phyloP scores from a whole-genome alignment of 768 basidiomycete genomes.

The Rhizopogon rudus region DNA sequence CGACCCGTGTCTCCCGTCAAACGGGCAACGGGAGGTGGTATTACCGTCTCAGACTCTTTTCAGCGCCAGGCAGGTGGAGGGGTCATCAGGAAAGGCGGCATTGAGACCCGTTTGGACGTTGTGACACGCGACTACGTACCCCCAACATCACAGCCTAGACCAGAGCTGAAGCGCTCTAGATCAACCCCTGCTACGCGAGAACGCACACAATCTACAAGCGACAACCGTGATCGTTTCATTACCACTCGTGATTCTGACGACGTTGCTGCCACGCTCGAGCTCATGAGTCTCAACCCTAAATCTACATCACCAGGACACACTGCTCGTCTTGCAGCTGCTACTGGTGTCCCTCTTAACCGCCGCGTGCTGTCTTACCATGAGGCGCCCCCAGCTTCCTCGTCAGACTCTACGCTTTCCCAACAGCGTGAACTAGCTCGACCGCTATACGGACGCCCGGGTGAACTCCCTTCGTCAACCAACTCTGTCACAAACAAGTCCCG shows the following conservation, averaged over 20 bases:
- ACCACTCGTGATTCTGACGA: conserved; percentile 51
- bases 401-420: conserved; percentile 67
- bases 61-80: conserved; percentile 60
- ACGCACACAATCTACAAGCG: conserved; percentile 25
- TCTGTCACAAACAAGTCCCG: conserved; percentile 66
- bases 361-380: conserved; percentile 89
- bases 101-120: conserved; percentile 74
- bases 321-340: conserved; percentile 69
- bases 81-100: conserved; percentile 70
- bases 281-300: conserved; percentile 53
- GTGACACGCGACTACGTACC: conserved; percentile 75
- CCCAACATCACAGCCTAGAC: conserved; percentile 38
- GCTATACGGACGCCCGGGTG: conserved; percentile 64
- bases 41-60: conserved; percentile 48
- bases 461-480: conserved; percentile 60
- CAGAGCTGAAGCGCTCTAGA: conserved; percentile 65
- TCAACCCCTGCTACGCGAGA: conserved; percentile 60
- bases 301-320: conserved; percentile 72
- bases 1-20: conserved; percentile 65
- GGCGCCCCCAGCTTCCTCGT: conserved; percentile 72
- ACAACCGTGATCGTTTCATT: conserved; percentile 67
- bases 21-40: conserved; percentile 42
- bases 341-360: conserved; percentile 71
- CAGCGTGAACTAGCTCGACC: conserved; percentile 78
- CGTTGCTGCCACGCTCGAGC: conserved; percentile 61